phyloP scores from a whole-genome alignment of 148 eudicot species.

The Hydrangea macrophylla region DNA sequence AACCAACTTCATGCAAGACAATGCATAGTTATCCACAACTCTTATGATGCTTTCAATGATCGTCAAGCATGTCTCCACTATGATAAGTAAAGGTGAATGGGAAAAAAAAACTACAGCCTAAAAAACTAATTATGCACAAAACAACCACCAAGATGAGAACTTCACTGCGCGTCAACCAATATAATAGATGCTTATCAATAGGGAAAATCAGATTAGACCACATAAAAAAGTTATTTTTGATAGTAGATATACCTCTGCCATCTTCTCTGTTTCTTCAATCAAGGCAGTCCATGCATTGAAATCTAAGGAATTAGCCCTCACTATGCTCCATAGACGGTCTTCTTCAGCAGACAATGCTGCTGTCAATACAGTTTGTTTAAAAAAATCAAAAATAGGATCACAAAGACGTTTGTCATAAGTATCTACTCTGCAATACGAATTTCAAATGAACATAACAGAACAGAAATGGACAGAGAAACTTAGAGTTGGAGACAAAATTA shows the following conservation, averaged over 20 bases:
- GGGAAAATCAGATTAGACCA: background rate
- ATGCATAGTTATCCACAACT: no score
- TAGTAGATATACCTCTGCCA: slow-evolving; percentile 70
- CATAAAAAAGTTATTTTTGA: background rate
- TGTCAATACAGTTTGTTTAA: background rate
- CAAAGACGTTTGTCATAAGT: background rate
- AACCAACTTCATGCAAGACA: no score
- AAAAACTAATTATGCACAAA: no score
- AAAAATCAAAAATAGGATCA: background rate
- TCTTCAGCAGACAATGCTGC: slow-evolving; percentile 76
- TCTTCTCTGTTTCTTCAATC: slow-evolving; percentile 88
- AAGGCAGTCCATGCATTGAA: slow-evolving; percentile 92
- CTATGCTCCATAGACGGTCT: slow-evolving; percentile 88
- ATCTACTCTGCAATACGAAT: background rate
- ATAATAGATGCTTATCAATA: background rate
- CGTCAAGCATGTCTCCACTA: no score
- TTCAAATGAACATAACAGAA: background rate
- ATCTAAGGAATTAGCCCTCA: slow-evolving; percentile 81
- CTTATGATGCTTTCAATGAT: no score
- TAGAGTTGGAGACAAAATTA: background rate
- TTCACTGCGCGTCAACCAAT: background rate
- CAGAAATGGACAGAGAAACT: background rate
- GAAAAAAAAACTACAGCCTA: no score
- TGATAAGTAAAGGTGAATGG: no score
- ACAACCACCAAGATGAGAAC: no score